These are phyloP conservation scores for Grosmannia serpens DNA, from an alignment of 2,329 filamentous ascomycete genomes.

Conservation along the genomic window DNA sequence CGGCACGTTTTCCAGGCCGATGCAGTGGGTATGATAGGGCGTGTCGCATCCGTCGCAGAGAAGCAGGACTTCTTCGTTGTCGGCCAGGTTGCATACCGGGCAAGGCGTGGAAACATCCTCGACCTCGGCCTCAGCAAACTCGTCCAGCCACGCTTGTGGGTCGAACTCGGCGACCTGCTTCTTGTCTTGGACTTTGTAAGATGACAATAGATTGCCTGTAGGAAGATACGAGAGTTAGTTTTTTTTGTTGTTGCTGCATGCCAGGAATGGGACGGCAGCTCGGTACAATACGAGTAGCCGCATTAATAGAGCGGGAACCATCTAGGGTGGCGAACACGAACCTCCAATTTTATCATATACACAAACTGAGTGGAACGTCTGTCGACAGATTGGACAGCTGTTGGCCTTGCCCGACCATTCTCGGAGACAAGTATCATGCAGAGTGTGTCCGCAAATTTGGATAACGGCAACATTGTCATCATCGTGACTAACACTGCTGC, in stretches of 20 bases:
- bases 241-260: background rate
- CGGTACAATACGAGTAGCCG: background rate
- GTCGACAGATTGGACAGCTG: conserved; percentile 93
- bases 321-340: conserved; percentile 21
- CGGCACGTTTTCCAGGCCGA: conserved; percentile 69
- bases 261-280: background rate
- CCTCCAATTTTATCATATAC: conserved; percentile 71
- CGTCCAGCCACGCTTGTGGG: conserved; percentile 59
- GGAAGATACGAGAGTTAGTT: background rate
- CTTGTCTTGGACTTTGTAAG: conserved; percentile 63
- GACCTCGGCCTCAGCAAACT: conserved; percentile 62
- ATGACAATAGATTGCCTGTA: conserved; percentile 41
- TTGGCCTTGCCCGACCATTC: conserved; percentile 96
- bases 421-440: conserved; percentile 86
- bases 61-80: conserved; percentile 74
- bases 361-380: conserved; percentile 80
- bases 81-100: conserved; percentile 69
- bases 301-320: background rate
- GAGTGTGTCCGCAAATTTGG: conserved; percentile 74
- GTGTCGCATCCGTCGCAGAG: conserved; percentile 87
- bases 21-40: conserved; percentile 83
- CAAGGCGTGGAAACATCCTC: conserved; percentile 65
- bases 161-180: conserved; percentile 87
- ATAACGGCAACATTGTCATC: conserved; percentile 44
- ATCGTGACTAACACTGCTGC: conserved; percentile 10